Evolutionary conservation across 345 rosid genomes (phyloP), one percentile per base, ranked within the genome.

Genomic region (Acer yangbiense): DNA sequence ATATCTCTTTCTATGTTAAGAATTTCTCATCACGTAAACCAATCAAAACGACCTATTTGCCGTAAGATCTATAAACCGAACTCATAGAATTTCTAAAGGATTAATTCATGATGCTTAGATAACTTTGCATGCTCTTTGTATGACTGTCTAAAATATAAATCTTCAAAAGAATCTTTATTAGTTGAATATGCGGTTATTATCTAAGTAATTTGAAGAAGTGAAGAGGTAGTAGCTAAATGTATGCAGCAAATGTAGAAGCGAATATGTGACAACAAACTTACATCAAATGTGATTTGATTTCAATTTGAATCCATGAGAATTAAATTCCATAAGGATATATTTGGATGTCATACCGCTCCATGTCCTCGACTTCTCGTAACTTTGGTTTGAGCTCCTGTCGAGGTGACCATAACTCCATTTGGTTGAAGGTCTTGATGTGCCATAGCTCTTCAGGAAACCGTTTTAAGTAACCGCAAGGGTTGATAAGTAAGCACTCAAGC

Each of bases 401-500:
- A 39, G 54, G 65, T 54, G 32, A 72, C 52, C 54, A 20, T 58
- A 72, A 57, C 52, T 35, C 54, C 65, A 72, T 0, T 35, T 58
- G 35, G 20, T 9, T 1, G 27, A 58, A 39, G 6, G 65, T 72
- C 54, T 39, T 35, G 12, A 72, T 35, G 32, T n/a, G 52, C 65
- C 52, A 57, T 10, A 72, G 65, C 35, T 58, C 54, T 0, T 39
- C 54, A 12, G 66, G 65, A 72, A 72, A 20, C 7, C 7, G 3
- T 35, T 25, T 72, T 10, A 72, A 52, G 64, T 71, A 55, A 55
- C 65, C 65, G 10, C 61, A 69, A 2, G 73, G 61, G 7, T 69
- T 68, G 54, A 50, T 69, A 12, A 13, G 2, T 21, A 48, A 13
- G 11, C n/a, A 20, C 18, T 48, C 17, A 32, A 71, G 74, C 14